Base-by-base conservation (phyloP, 331 rosid genomes). In the Quercus lobata region DNA sequence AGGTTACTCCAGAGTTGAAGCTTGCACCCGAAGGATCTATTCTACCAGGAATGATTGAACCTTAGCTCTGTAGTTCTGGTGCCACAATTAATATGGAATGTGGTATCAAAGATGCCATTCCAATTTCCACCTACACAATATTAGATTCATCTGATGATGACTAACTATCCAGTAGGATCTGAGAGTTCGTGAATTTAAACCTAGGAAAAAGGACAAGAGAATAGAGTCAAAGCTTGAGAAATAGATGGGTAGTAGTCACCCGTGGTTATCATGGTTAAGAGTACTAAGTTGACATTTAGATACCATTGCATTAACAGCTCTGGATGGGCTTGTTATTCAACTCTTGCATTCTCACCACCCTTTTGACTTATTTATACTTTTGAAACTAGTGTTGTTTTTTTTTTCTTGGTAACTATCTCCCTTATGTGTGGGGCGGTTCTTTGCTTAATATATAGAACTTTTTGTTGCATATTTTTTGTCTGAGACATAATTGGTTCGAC, bases 41-140 rank as follows among this genome's bases (percentile, higher is more conserved):
- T 46, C 65, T 32, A 37, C 37, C 22, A 30, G 87, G 41, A 53
- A 69, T 71, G 65, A 73, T 21, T 37, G 84, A 83, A 74, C 58
- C 81, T 21, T 84, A 68, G 57, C 63, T 79, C 55, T 27, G 56
- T 57, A 46, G 74, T 82, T 81, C 76, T 74, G 89, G 77, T 35
- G 89, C 35, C 14, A 6, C 44, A 25, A 30, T 60, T 74, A 54
- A 57, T 58, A 63, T 80, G 61, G 81, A 82, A 25, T 79, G 76
- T 58, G 84, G 71, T 57, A 19, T 66, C 44, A 73, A 77, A 58
- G 86, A 76, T 72, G 81, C 34, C 69, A 75, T 75, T 75, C n/a
- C n/a, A n/a, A n/a, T n/a, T n/a, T n/a, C 79, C 74, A 74, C 78
- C 89, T 66, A 60, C 73, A 24, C 80, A 81, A 79, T 76, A 85